Percentiles rank a stretch among this genome's conserved stretches.
phyloP scores from a whole-genome alignment of 1,284 basidiomycete species.

The Rugiboletus extremiorientalis region DNA sequence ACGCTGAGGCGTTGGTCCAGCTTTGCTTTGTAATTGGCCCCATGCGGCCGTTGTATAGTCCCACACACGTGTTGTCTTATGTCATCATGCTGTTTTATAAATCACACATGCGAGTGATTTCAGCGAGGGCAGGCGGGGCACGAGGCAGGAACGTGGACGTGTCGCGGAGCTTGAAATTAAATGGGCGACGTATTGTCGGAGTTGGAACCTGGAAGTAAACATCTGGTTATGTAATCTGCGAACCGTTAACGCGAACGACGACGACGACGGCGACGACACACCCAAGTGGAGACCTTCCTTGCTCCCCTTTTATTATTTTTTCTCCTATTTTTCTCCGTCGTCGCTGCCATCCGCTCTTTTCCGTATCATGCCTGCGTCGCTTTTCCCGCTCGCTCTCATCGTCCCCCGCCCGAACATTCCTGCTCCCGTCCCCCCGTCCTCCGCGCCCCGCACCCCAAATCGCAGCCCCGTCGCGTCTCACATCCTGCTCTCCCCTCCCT shows the following conservation, averaged over 20 bases:
- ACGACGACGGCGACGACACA: constrained; percentile 12
- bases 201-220: constrained; percentile 22
- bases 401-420: constrained; percentile 52
- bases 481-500: constrained; percentile 47
- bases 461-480: constrained; percentile 45
- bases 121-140: constrained; percentile 16
- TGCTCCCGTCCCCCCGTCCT: constrained; percentile 31
- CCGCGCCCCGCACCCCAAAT: constrained; percentile 51
- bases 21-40: constrained; percentile 16
- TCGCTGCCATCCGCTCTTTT: constrained; percentile 33
- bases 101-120: constrained; percentile 24
- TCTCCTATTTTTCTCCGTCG: constrained; percentile 4
- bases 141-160: constrained; percentile 28
- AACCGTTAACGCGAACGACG: constrained; percentile 23
- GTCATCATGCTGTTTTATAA: neutral
- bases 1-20: constrained; percentile 6
- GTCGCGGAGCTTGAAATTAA: constrained; percentile 15
- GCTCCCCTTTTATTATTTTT: constrained; percentile 23
- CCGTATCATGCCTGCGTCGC: constrained; percentile 35
- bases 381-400: constrained; percentile 53
- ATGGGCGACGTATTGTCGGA: constrained; percentile 14
- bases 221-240: constrained; percentile 23
- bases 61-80: constrained; percentile 26
- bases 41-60: too few species aligned
- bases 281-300: constrained; percentile 24